phyloP scores from a whole-genome alignment of 345 rosid genomes.

The Capsella bursapastoris region DNA sequence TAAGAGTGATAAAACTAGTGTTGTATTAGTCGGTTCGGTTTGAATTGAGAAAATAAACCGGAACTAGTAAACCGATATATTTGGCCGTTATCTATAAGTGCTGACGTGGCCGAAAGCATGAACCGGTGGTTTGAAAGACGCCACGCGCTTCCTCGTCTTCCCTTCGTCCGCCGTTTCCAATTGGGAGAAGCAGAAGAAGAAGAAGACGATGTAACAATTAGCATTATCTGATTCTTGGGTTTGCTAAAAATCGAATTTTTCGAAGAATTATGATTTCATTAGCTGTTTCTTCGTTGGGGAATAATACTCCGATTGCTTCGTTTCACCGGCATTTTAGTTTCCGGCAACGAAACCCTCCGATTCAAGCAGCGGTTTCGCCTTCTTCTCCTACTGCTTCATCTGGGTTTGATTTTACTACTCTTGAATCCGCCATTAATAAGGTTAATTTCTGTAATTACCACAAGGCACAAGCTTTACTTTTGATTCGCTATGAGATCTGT shows the following conservation, averaged over 20 bases:
- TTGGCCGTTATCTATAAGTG: slow-evolving; percentile 23
- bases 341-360: slow-evolving; percentile 17
- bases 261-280: slow-evolving; percentile 26
- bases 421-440: slow-evolving; percentile 75
- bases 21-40: not conserved
- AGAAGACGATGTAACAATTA: slow-evolving; percentile 6
- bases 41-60: not conserved
- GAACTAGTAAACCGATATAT: slow-evolving; percentile 3
- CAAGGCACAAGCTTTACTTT: not conserved
- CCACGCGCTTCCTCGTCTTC: slow-evolving; percentile 41
- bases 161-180: slow-evolving; percentile 23
- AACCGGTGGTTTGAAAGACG: slow-evolving; percentile 32
- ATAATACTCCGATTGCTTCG: slow-evolving; percentile 18
- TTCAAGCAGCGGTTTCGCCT: slow-evolving; percentile 23
- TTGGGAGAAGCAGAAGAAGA: slow-evolving; percentile 34
- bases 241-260: not conserved
- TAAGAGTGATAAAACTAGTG: too few relatives aligned
- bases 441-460: slow-evolving; percentile 31
- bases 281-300: slow-evolving; percentile 34
- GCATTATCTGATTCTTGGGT: slow-evolving; percentile 12
- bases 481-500: not conserved
- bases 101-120: slow-evolving; percentile 40
- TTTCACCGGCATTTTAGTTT: slow-evolving; percentile 20
- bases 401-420: slow-evolving; percentile 59
- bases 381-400: slow-evolving; percentile 50